Evolutionary conservation across 345 rosid species (phyloP).

Genomic region (Cardamine occulta): DNA sequence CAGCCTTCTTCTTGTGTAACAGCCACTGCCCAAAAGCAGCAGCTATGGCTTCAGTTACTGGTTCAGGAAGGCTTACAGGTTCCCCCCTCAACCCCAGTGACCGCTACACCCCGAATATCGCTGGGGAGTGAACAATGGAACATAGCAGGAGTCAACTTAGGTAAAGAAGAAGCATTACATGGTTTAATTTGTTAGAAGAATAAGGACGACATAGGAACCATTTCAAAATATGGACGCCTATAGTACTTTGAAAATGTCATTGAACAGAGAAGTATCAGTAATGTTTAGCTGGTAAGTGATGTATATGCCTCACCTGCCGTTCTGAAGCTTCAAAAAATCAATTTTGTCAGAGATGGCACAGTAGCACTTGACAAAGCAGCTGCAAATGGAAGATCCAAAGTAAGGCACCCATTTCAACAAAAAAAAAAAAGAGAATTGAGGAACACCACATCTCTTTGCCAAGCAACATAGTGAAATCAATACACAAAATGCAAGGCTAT

Average conservation of each 20-base stretch:
- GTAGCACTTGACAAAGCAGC: conserved; percentile 66
- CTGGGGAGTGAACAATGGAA: conserved; percentile 44
- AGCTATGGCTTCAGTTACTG: conserved; percentile 90
- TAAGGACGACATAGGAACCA: not conserved
- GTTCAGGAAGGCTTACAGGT: conserved; percentile 77
- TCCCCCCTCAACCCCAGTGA: conserved; percentile 95
- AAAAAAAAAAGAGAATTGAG: not conserved
- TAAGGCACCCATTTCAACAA: conserved; percentile 11
- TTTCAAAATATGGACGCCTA: conserved; percentile 1
- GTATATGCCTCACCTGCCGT: conserved; percentile 72
- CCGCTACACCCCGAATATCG: conserved; percentile 95
- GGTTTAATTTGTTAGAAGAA: not conserved
- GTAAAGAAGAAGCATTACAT: not conserved
- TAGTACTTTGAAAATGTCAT: not conserved
- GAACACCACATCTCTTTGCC: conserved; percentile 14
- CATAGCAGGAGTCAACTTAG: conserved; percentile 2
- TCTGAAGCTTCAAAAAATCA: conserved; percentile 90
- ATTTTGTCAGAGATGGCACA: conserved; percentile 58
- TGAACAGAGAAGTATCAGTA: conserved; percentile 8
- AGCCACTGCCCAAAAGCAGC: conserved; percentile 94
- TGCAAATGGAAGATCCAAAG: conserved; percentile 47
- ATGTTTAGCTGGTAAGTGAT: conserved; percentile 11
- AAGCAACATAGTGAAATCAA: conserved; percentile 5
- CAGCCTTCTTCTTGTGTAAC: conserved; percentile 64
- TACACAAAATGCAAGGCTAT: conserved; percentile 18